Evolutionary conservation across 371 early-diverging fungal species (phyloP), one percentile per base, ranked within the genome.

Genomic region (Mucor irregularis): DNA sequence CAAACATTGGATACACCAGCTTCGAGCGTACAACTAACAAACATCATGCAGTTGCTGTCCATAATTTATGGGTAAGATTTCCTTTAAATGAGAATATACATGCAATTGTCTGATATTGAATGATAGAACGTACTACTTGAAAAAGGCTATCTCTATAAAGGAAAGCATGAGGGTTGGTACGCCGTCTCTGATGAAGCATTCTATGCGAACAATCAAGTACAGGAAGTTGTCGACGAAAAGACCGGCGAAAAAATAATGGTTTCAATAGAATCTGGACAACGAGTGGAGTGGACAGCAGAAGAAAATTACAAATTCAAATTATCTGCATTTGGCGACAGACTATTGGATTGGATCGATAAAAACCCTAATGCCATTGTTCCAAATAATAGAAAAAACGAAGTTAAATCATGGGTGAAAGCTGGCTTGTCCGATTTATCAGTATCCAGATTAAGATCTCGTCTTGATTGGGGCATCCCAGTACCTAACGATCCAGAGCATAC

Each of bases 171-270:
- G 46, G 98, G 98, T 14, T 98, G 96, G 96, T 98, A 98, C 73
- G 89, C 93, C 4, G 85, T 96, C 1, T 93, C 96, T 2, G 98
- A 98, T 62, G 98, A 98, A 73, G 91, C 94, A 0, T 98, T 95
- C 63, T 93, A 93, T 60, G 76, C 94, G 0, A 71, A 73, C 5
- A 69, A 71, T 1, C 92, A 95, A 63, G 86, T 95, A 0, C 81
- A 87, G 34, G 83, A 90, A 57, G 68, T 73, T n/a, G 50, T 54
- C 0, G 84, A 85, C 51, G 69, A 78, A 30, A 79, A 76, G 39
- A 82, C 84, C 5, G 90, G 88, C 2, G 69, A 74, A 31, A 76
- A 75, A 9, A 50, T 59, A 5, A 82, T 71, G 80, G 81, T 82
- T 1, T 66, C 96, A 0, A 88, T 75, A 16, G 96, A 96, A 59